phyloP scores from a whole-genome alignment of 140 eudicot genomes.

The Senecio squalidus region DNA sequence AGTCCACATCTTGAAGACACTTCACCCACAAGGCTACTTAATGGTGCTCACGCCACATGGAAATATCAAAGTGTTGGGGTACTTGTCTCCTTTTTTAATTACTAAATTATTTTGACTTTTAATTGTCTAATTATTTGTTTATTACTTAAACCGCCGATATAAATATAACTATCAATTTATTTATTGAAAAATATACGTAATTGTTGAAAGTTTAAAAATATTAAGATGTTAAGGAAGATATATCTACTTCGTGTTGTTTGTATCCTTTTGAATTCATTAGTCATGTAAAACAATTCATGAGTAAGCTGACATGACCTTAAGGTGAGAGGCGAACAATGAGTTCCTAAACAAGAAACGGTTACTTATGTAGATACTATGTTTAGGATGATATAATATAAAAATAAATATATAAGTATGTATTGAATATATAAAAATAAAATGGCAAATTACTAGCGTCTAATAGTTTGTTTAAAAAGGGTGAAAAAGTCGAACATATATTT shows the following conservation, averaged over 20 bases:
- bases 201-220: neutral
- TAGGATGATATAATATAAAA: no score
- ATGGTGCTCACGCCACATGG: constrained; percentile 35
- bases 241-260: neutral
- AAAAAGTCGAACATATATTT: no score
- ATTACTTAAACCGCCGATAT: neutral
- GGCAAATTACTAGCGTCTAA: no score
- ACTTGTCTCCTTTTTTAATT: constrained; percentile 13
- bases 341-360: neutral
- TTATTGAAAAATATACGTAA: neutral
- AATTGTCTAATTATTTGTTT: constrained; percentile 7
- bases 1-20: constrained; percentile 23
- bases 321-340: no score
- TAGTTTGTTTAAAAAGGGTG: no score
- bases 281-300: constrained; percentile 5
- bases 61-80: constrained; percentile 13
- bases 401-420: no score
- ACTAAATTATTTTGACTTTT: constrained; percentile 10
- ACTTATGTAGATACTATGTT: no score
- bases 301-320: no score
- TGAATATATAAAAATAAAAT: no score
- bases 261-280: neutral
- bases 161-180: neutral
- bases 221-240: neutral
- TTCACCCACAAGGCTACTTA: constrained; percentile 30